phyloP scores from a whole-genome alignment of 805 yeast genomes.

The Candida ficus region DNA sequence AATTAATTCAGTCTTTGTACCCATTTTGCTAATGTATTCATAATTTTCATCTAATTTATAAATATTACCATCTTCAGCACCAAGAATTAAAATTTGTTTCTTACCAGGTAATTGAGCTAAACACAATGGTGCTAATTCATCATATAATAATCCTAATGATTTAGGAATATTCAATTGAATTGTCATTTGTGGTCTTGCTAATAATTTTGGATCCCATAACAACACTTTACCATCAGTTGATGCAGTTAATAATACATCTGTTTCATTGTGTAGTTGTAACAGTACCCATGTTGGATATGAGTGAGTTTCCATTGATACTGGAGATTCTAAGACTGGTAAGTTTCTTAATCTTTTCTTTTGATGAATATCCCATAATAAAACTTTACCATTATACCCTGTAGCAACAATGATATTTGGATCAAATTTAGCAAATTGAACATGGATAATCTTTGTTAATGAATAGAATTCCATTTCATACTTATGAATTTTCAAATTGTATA shows the following conservation, averaged over 20 bases:
- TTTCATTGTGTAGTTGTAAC: conserved; percentile 13
- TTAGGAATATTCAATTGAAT: conserved; percentile 23
- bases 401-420: conserved; percentile 39
- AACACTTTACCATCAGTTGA: conserved; percentile 29
- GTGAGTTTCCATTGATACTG: conserved; percentile 15
- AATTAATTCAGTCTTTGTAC: conserved; percentile 7
- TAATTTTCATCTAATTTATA: conserved; percentile 24
- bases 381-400: conserved; percentile 44
- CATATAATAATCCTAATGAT: conserved; percentile 19
- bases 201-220: conserved; percentile 26
- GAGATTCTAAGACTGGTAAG: conserved; percentile 15
- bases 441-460: conserved; percentile 35
- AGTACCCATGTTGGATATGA: conserved; percentile 22
- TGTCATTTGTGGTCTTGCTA: conserved; percentile 22
- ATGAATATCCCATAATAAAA: conserved; percentile 43
- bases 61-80: conserved; percentile 31
- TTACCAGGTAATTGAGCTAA: conserved; percentile 15
- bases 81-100: conserved; percentile 18
- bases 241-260: conserved; percentile 20
- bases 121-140: conserved; percentile 27
- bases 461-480: conserved; percentile 34
- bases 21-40: conserved; percentile 15
- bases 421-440: conserved; percentile 35
- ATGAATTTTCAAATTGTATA: conserved; percentile 22
- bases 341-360: conserved; percentile 8